These are phyloP conservation scores for Neopestalotiopsis sp. DNA, from an alignment of 2,329 filamentous ascomycete species.

Conservation along the genomic window DNA sequence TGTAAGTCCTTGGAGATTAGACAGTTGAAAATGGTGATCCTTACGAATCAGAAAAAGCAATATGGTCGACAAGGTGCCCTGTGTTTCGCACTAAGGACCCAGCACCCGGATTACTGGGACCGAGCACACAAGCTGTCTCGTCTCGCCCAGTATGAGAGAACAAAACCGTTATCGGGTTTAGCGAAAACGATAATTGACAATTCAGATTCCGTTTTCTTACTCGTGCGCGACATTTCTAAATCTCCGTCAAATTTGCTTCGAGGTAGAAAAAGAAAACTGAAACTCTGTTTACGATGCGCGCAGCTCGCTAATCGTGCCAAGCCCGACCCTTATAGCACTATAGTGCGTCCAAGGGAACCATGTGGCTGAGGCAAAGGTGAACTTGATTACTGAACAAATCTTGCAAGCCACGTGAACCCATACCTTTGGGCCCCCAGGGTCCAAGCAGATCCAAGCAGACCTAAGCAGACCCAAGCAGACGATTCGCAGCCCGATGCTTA, in stretches of 20 bases:
- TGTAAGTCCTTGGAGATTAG: background rate
- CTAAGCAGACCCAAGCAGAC: background rate
- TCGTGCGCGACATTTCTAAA: background rate
- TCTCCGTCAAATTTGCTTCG: background rate
- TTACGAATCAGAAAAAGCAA: conserved; percentile 13
- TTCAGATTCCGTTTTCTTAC: background rate
- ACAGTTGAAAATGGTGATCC: background rate
- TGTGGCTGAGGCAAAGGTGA: background rate
- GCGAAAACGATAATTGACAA: background rate
- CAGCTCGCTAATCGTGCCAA: conserved; percentile 10
- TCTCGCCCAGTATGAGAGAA: background rate
- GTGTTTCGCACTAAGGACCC: conserved; percentile 12
- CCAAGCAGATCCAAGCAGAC: background rate
- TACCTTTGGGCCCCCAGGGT: conserved; percentile 1
- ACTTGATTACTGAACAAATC: conserved; percentile 11
- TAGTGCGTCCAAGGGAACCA: background rate
- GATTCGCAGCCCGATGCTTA: background rate
- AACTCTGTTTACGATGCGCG: background rate
- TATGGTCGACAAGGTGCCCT: background rate
- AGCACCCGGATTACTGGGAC: conserved; percentile 4
- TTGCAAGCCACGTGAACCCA: conserved; percentile 4
- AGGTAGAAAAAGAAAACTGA: background rate
- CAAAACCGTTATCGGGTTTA: background rate
- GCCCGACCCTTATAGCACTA: background rate
- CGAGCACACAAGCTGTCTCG: background rate